Base-by-base conservation (phyloP, 257 asterid species). In the Forsythia viridissima region DNA sequence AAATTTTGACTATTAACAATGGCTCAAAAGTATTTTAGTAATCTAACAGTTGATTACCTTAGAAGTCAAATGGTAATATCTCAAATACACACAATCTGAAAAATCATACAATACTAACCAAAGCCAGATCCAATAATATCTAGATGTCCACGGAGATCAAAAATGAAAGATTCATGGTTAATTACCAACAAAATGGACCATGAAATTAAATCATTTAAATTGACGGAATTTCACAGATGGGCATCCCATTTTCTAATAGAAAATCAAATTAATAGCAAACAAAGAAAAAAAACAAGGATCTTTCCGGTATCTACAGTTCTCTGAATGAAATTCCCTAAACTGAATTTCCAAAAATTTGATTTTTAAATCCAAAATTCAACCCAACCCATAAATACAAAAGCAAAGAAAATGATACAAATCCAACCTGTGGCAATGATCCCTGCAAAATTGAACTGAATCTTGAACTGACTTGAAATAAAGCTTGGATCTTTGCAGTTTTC, bases 371-470 rank as follows among this genome's bases (percentile, higher is more conserved):
- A 24, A 30, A 55, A n/a, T 16, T 16, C 65, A 44, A 3, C 24
- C 65, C 1, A 63, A 4, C 37, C 2, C 36, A 80, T 36, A 66
- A 65, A 80, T 36, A 21, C 5, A 40, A 37, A 79, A 52, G 4
- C 36, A 51, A 18, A 24, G 36, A 55, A 30, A 37, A 43, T 8
- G 37, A 63, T 10, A 34, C 24, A 59, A 42, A 20, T 76, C 88
- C 81, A 80, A 87, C 90, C 88, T 78, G 86, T 61, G 67, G 76
- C 38, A 63, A 63, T 24, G 70, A 4, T 24, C 37, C 38, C n/a
- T 51, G 44, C 73, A 70, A 80, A 83, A 84, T 82, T 76, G 57
- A 87, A 84, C 83, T 71, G 74, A 77, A 77, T 71, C 70, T 68
- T 40, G 78, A 77, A 59, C 20, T 30, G 57, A 51, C 74, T 15